phyloP scores from a whole-genome alignment of 2,329 filamentous ascomycete genomes.

The Trichoderma sp. region DNA sequence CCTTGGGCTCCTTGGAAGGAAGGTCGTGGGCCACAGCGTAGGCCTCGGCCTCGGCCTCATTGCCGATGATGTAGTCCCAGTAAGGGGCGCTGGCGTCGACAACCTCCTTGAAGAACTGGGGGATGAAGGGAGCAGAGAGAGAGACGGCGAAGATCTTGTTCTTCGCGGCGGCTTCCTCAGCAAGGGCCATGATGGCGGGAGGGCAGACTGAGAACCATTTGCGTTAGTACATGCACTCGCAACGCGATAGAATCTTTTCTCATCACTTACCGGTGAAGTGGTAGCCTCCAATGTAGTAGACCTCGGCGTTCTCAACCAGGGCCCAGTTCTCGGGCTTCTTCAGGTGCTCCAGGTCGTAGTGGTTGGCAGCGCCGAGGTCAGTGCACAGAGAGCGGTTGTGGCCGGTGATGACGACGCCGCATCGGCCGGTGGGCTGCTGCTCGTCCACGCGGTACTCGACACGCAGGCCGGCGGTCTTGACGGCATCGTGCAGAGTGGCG shows the following conservation, averaged over 20 bases:
- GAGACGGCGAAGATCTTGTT: constrained; percentile 94
- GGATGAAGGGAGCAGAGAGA: constrained; percentile 92
- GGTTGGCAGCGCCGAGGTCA: constrained; percentile 93
- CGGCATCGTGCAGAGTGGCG: constrained; percentile 82
- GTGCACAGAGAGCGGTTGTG: constrained; percentile 95
- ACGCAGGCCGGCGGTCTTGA: constrained; percentile 83
- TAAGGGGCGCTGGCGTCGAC: constrained; percentile 85
- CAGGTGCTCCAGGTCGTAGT: constrained; percentile 93
- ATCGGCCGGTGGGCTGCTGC: constrained; percentile 83
- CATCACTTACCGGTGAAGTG: constrained; percentile 72
- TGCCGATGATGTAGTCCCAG: constrained; percentile 95
- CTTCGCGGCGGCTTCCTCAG: constrained; percentile 82
- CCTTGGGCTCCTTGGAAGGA: constrained; percentile 74
- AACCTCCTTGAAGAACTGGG: constrained; percentile 96
- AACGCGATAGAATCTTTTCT: background rate
- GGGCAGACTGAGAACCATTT: constrained; percentile 68
- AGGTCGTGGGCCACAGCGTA: constrained; percentile 84
- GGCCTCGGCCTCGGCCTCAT: constrained; percentile 90
- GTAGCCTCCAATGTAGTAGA: constrained; percentile 94
- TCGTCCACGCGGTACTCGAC: constrained; percentile 95
- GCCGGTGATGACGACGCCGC: constrained; percentile 94
- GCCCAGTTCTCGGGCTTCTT: constrained; percentile 91
- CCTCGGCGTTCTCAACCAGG: constrained; percentile 83
- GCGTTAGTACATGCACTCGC: background rate
- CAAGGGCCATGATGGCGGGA: constrained; percentile 85